Base-by-base conservation (phyloP, 495 filamentous ascomycete species). In the Xylaria telfairii region DNA sequence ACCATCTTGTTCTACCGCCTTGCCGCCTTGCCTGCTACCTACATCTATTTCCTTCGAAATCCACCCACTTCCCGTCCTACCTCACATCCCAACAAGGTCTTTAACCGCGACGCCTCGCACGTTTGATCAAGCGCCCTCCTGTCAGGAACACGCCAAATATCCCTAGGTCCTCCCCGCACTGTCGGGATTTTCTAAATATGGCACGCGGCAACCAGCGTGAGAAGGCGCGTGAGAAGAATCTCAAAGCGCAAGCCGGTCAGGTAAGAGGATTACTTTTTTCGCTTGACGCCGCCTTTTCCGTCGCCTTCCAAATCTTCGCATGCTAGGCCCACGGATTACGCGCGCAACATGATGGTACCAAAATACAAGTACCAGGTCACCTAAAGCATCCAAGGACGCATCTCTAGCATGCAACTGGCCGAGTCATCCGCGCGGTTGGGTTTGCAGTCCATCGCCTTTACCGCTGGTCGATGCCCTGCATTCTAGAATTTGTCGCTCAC, bases 161-260 rank as follows among this genome's bases (percentile, higher is more conserved):
- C 26, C 10, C 51, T 51, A 5, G n/a, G 30, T 9, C n/a, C 59
- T 56, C 44, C 26, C 41, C 54, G 41, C 67, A n/a, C 54, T 32
- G 19, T 49, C 32, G 51, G 34, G 8, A 7, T 19, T 21, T 49
- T 56, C 56, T 37, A 70, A 87, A 79, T 42, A 97, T 97, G 94
- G 89, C 94, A 69, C 92, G 94, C 79, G 94, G 94, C 73, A 98
- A 98, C 78, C 94, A 98, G 86, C 89, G 94, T 77, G 94, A 97
- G 66, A 92, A 92, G 81, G 92, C 91, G 76, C 92, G 94, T 69
- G 91, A 92, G 81, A 94, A 93, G 82, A 90, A 86, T 76, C 87
- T 88, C 79, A 93, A 95, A 85, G 88, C 89, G 77, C 77, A 83
- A 61, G 82, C 86, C 37, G 71, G 77, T 28, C 69, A 82, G 81